A percentile compares a stretch with the other conserved stretches of the same genome.
phyloP scores from a whole-genome alignment of 1,284 basidiomycete genomes.

The Volvariella volvacea region DNA sequence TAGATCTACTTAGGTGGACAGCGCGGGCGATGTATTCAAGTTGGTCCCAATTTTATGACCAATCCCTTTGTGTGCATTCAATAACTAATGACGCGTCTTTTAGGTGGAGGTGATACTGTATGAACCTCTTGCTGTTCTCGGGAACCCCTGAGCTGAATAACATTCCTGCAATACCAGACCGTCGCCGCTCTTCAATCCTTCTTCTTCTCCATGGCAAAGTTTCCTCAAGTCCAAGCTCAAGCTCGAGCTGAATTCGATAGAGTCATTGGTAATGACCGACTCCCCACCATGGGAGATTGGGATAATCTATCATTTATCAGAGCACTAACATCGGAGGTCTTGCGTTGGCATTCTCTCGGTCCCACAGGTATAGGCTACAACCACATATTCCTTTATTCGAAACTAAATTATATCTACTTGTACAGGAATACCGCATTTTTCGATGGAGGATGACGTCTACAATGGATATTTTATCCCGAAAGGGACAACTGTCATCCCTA shows the following conservation, averaged over 20 bases:
- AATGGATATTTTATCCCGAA: constrained; percentile 1
- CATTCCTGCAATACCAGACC: not conserved
- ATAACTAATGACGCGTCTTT: not conserved
- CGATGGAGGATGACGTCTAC: not conserved
- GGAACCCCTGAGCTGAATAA: not conserved
- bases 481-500: constrained; percentile 7
- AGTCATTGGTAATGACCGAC: not conserved
- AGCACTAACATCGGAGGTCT: not conserved
- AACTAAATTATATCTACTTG: not conserved
- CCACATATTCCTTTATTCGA: not conserved
- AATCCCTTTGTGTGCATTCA: too few species aligned
- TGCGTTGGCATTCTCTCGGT: not conserved
- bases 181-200: not conserved
- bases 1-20: constrained; percentile 55
- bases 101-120: not conserved
- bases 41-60: too few species aligned
- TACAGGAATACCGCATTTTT: not conserved
- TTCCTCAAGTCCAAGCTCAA: not conserved
- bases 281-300: not conserved
- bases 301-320: not conserved
- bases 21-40: constrained; percentile 68
- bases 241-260: not conserved
- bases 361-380: not conserved
- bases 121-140: not conserved
- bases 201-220: not conserved